Evolutionary conservation across 306 rosid species (phyloP), one percentile per base, ranked within the genome.

Genomic region (Vicia sativa): DNA sequence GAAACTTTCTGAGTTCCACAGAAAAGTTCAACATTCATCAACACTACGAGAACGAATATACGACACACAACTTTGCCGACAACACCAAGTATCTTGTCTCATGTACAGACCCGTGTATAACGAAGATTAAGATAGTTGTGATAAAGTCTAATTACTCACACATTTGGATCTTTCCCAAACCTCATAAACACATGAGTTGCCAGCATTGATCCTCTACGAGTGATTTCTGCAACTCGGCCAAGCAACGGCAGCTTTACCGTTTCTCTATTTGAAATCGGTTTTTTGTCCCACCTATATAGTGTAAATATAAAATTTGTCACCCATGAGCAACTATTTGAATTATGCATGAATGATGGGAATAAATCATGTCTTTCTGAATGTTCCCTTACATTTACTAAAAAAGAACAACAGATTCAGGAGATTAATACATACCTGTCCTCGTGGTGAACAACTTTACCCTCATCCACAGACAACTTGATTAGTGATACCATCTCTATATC

Each of bases 161-260:
- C 23, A 8, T 64, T 60, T 37, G 86, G 89, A 62, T 87, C 96
- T 82, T 89, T 89, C 52, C 97, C 97, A 42, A 91, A 91, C 59
- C 92, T 62, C 97, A 91, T 87, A 41, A 89, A 57, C 59, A 78
- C 76, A 70, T 91, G 97, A 38, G 96, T 87, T 46, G 76, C 83
- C 45, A 91, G 65, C 96, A 91, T 89, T 12, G 95, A 67, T 56
- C 87, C 86, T 68, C 91, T 72, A n/a, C 96, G 96, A 73, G 79
- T 65, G 77, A 83, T 43, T 72, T 89, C 92, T 44, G 80, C 54
- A 56, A 81, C 10, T 57, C 87, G 85, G 39, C 92, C 97, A 5
- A 89, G 35, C 39, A 87, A 67, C 6, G 96, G 95, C 23, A 87
- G 18, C 68, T 81, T 74, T 9, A 55, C 86, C 5, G 92, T 83